A percentile compares a stretch with the other conserved stretches of the same genome.
phyloP scores from a whole-genome alignment of 305 asterid species.

The Solanum hybrid region DNA sequence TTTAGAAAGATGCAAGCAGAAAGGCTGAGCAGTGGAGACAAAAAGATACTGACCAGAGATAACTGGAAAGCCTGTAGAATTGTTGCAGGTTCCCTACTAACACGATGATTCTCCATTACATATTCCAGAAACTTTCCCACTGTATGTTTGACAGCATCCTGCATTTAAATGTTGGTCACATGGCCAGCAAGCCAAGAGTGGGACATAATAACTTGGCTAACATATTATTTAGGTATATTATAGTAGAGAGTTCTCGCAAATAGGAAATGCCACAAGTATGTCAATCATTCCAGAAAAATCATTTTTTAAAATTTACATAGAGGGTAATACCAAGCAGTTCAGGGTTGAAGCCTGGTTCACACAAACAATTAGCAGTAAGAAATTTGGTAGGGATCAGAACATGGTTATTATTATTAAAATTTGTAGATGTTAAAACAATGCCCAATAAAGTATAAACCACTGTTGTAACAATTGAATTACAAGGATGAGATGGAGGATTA shows the following conservation, averaged over 20 bases:
- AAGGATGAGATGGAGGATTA: not conserved
- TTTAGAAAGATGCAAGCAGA: not conserved
- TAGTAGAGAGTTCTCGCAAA: not conserved
- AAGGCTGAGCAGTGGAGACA: not conserved
- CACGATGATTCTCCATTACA: slow-evolving; percentile 58
- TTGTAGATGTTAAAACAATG: not conserved
- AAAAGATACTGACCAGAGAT: slow-evolving; percentile 63
- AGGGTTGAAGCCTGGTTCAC: not conserved
- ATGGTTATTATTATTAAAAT: not conserved
- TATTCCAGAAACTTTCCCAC: slow-evolving; percentile 55
- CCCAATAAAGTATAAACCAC: not conserved
- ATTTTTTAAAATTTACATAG: not conserved
- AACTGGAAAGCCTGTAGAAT: slow-evolving; percentile 75
- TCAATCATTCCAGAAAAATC: not conserved
- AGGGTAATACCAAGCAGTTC: not conserved
- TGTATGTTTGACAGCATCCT: slow-evolving; percentile 50
- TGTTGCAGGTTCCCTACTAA: slow-evolving; percentile 45
- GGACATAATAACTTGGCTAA: not conserved
- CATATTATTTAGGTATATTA: not conserved
- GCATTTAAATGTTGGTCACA: slow-evolving; percentile 30
- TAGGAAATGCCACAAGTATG: not conserved
- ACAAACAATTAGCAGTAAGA: not conserved
- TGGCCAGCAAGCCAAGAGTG: not conserved
- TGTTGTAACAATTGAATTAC: not conserved
- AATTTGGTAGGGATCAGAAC: not conserved